Evolutionary conservation across 441 rosid species (phyloP), one percentile per base, ranked within the genome.

Genomic region (Omphalea diandra): DNA sequence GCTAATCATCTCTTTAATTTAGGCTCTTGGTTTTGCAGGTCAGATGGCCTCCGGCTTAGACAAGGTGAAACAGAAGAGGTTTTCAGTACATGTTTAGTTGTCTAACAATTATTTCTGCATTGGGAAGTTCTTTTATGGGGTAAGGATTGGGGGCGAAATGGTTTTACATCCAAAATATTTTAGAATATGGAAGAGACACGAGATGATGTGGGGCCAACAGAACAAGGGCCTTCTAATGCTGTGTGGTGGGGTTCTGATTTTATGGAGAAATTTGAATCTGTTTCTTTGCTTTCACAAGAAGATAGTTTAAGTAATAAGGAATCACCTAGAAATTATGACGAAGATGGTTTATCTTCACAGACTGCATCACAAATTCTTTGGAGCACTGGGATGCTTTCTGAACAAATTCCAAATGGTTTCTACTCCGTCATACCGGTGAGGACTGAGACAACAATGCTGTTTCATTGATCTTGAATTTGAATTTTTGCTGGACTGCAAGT

Each of bases 301-400:
- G 93, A 84, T 65, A 67, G 78, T 65, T 84, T 87, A 73, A 90
- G 77, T 69, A 75, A 62, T 76, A 86, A 74, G 79, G 90, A 82
- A 78, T 87, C 89, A 44, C 93, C 87, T 36, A 81, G 83, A 85
- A 82, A 72, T 83, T 74, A 76, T 65, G 97, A 80, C 68, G 89
- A 86, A 77, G 90, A 91, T 83, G 85, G 77, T 40, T 70, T 84
- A 58, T 83, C 89, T 75, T 81, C 91, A 61, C 91, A 76, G 81
- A 87, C 83, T 43, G 99, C 97, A 24, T 95, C 98, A 6, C 94
- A 95, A 85, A 84, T 84, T 81, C 93, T 95, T 57, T 95, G 99
- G 99, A 85, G 83, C 78, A 93, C 90, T 3, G 95, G 98, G 75
- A 83, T 86, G 83, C 97, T 95, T 59, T 83, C 86, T 47, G 98